phyloP scores from a whole-genome alignment of 805 yeast genomes.

The Pichia cephalocereana region DNA sequence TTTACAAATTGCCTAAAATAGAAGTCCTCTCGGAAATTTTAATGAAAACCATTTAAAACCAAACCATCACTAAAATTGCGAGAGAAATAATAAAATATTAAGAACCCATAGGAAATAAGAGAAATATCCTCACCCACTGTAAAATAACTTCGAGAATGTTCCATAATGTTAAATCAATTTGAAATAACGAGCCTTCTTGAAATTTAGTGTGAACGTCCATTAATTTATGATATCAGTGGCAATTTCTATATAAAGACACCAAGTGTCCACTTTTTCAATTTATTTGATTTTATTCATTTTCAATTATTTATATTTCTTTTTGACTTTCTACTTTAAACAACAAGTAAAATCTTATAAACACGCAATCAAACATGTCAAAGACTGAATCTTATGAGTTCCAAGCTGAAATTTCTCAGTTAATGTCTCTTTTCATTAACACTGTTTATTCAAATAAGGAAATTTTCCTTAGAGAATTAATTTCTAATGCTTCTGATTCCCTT shows the following conservation, averaged over 20 bases:
- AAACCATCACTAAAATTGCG: too few species aligned
- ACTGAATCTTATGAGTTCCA: constrained; percentile 91
- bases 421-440: constrained; percentile 99
- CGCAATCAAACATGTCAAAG: constrained; percentile 24
- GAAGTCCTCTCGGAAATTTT: not conserved
- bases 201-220: not conserved
- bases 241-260: not conserved
- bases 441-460: constrained; percentile 99
- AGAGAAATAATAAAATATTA: too few species aligned
- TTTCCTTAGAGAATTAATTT: constrained; percentile 96
- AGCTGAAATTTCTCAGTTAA: constrained; percentile 99
- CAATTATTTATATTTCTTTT: not conserved
- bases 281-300: too few species aligned
- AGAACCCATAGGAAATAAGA: too few species aligned
- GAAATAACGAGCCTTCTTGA: not conserved
- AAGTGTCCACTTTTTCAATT: not conserved
- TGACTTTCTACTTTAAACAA: not conserved
- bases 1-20: not conserved
- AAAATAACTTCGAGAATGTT: not conserved
- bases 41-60: too few species aligned
- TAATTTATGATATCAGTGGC: not conserved
- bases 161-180: not conserved
- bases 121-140: too few species aligned
- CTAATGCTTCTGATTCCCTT: constrained; percentile 98
- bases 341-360: not conserved